Evolutionary conservation across 164 flowering plant species (phyloP), one percentile per base, ranked within the genome.

Genomic region (Piper longum): DNA sequence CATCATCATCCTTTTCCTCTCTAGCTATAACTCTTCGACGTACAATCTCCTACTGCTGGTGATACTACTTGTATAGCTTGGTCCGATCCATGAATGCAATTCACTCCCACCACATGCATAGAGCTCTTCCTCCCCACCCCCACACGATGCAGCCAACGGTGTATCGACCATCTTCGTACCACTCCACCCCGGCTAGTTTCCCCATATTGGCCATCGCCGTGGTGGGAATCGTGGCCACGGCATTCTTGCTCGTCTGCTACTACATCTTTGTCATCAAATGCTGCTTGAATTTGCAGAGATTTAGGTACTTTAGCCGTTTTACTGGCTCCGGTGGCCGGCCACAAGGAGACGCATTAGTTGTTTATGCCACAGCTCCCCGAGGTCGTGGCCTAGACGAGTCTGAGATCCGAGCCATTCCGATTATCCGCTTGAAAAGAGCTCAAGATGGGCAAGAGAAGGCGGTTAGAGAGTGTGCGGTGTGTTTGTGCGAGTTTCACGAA

Each of bases 191-290:
- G 63, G 64, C 77, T 39, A 79, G 85, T 60, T 85, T 87, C 64
- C 96, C 97, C 14, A 83, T 93, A 61, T 77, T 93, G 54, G 89
- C 81, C 55, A 74, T 90, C 12, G 92, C 96, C 39, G 62, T 93
- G 2, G 74, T 93, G 8, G 98, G 98, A 41, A 90, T 93, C 56
- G 18, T 84, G 4, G 81, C 89, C 74, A 93, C 96, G 0, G 89
- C 80, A 40, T 74, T 93, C 76, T 70, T 93, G 59, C 86, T 93
- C 0, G 75, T 90, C 5, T 73, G 87, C 79, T 90, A 93, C 81
- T 93, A 93, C 71, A 57, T 93, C 63, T 93, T 93, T 44, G 87
- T 88, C 63, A 90, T 90, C 79, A 93, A 88, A 74, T 92, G 96
- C 73, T 86, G 96, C 78, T 79, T 92, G 66, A 85, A 75, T 54